Evolutionary conservation across 176 grass and related monocot genomes (phyloP).

Genomic region (Triticum monococcum): DNA sequence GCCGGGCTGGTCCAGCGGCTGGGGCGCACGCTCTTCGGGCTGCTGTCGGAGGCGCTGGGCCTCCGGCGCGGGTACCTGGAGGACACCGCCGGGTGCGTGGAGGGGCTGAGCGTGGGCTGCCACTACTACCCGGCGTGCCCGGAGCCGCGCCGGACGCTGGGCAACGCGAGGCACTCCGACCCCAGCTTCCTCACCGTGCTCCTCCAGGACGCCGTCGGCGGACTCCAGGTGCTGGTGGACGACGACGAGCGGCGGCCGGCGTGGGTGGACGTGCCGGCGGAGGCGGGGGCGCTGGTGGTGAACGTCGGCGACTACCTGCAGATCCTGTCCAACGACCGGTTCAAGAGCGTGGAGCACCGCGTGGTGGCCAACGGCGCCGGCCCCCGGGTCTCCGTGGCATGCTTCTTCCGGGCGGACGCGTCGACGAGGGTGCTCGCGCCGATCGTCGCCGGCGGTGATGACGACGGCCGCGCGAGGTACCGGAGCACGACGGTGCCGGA

Average conservation of each 20-base stretch:
- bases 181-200: background rate
- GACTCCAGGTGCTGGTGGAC: slow-evolving; percentile 41
- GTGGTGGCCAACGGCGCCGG: slow-evolving; percentile 33
- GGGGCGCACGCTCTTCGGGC: too few relatives aligned
- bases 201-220: slow-evolving; percentile 49
- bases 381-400: background rate
- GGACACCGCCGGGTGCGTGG: background rate
- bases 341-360: slow-evolving; percentile 57
- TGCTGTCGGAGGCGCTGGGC: too few relatives aligned
- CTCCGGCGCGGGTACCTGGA: too few relatives aligned
- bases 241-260: background rate
- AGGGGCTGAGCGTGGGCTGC: background rate
- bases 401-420: background rate
- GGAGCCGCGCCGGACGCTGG: background rate
- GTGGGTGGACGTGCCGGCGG: slow-evolving; percentile 33
- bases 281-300: slow-evolving; percentile 36
- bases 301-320: slow-evolving; percentile 63
- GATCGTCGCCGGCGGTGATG: background rate
- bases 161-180: background rate
- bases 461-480: background rate
- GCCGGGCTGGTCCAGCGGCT: too few relatives aligned
- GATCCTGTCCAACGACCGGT: slow-evolving; percentile 53
- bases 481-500: background rate
- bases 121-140: background rate
- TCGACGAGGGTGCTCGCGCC: background rate